A percentile compares a stretch with the other conserved stretches of the same genome.
Conservation (phyloP, 805 yeast species). For the Nakazawaea wickerhamii region DNA sequence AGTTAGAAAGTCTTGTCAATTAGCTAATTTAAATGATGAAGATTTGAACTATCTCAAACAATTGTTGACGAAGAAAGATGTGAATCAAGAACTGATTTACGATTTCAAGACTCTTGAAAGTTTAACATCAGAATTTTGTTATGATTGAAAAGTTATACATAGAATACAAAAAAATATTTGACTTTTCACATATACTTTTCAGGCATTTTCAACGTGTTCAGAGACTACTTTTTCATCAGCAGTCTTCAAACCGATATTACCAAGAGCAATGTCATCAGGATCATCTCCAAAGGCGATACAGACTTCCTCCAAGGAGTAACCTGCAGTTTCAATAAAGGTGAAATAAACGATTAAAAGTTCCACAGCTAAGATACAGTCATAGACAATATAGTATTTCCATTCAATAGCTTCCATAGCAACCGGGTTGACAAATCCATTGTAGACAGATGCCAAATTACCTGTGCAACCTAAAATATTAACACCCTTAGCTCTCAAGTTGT, state of each 20-base stretch:
- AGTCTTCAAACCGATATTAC: neutral
- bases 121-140: conserved; percentile 22
- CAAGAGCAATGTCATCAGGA: conserved; percentile 2
- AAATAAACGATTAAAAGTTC: conserved; percentile 27
- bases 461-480: conserved; percentile 15
- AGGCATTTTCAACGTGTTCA: conserved; percentile 5
- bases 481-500: conserved; percentile 25
- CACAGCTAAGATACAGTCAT: conserved; percentile 25
- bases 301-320: conserved; percentile 35
- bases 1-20: conserved; percentile 44
- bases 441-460: conserved; percentile 16
- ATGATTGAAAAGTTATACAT: conserved; percentile 22
- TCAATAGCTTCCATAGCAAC: conserved; percentile 33
- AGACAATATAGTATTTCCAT: conserved; percentile 33
- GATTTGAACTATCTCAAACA: conserved; percentile 15
- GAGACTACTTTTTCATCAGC: neutral
- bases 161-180: too few species aligned
- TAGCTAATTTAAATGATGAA: conserved; percentile 33
- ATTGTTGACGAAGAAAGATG: neutral
- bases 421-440: conserved; percentile 24
- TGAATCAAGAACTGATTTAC: conserved; percentile 17
- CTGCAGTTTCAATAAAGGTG: conserved; percentile 32
- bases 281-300: conserved; percentile 18
- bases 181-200: too few species aligned
- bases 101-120: conserved; percentile 20